Evolutionary conservation across 2,329 filamentous ascomycete genomes (phyloP), one percentile per base, ranked within the genome.

Genomic region (Epicoccum nigrum): DNA sequence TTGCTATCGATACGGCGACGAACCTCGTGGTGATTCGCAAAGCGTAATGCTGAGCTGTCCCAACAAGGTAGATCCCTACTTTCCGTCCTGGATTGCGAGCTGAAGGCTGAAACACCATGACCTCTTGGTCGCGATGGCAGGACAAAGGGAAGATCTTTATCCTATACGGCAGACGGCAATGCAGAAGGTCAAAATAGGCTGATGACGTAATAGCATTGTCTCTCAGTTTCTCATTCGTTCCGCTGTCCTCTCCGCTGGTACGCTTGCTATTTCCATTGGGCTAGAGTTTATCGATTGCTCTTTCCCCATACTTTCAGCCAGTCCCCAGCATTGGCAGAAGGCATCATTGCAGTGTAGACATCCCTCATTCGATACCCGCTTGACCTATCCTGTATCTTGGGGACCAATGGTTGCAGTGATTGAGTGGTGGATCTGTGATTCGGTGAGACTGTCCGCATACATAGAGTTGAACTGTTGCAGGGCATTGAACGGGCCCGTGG

Each of bases 1-100:
- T 45, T 44, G 51, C 34, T 48, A 54, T 54, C 40, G 51, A 45
- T 54, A 48, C 49, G 9, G 27, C 43, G 35, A 47, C 47, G 12
- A 12, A 21, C 45, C 17, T 45, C 19, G 35, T 48, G 21, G 15
- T 23, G 33, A 27, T 23, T 38, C 28, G n/a, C 7, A 47, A 34
- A 44, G 43, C 20, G 49, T 46, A 43, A 47, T 52, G 16, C 33
- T 39, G 33, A 41, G 30, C 25, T 11, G n/a, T 13, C 13, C 16
- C 11, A 17, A 44, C 39, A 46, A 28, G 43, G 43, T 30, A 42
- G 37, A 51, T 46, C 43, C 38, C 27, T 47, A 28, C 32, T 21
- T 25, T 21, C 27, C 33, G 28, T 33, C 38, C 43, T 47, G 49
- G 17, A 43, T 47, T 52, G 49, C 23, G 28, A 33, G 13, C 17